Base-by-base conservation (phyloP, 805 yeast genomes). In the Cyberlindnera suaveolens region DNA sequence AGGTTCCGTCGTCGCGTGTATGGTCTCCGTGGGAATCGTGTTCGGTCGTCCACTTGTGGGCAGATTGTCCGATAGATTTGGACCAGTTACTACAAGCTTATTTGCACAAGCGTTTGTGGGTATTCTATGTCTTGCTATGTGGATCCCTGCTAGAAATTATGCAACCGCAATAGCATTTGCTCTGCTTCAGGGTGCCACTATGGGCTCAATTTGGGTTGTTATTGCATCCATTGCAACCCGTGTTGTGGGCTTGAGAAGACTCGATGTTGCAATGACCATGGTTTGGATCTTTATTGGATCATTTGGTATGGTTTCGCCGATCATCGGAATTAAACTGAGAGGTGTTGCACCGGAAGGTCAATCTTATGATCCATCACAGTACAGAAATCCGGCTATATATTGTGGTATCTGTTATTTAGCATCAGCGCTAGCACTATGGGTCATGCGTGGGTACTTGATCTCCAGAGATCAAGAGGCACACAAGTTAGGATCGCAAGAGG, bases 121-220 rank as follows among this genome's bases (percentile, higher is more conserved):
- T 1, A 40, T 74, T 2, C 62, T 74, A 36, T 54, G 70, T 14
- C 60, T 68, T 44, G 75, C 76, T 10, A 70, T 74, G 75, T 74
- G 80, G 80, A 66, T 74, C 23, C 82, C 84, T 2, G 73, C 78
- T 11, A 63, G 75, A 43, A 78, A 77, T 51, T 72, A 62, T 48
- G 81, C 81, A 1, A 75, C 82, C 1, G 75, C 79, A 1, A 52
- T 78, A 7, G 71, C 64, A 0, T 75, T 78, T 52, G 75, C 77
- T 1, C 31, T 80, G 16, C 48, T 80, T 6, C 68, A 63, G 49
- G 88, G 88, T 33, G 63, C 70, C 1, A 43, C 76, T 29, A 79
- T 80, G 82, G 87, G 87, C 3, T 67, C 78, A 11, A 65, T 80
- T 36, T 81, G 78, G 74, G 74, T 80, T 4, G 70, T 77, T 3